Base-by-base conservation (phyloP, 176 grass and related monocot genomes). In the Oropetium thomaeum region DNA sequence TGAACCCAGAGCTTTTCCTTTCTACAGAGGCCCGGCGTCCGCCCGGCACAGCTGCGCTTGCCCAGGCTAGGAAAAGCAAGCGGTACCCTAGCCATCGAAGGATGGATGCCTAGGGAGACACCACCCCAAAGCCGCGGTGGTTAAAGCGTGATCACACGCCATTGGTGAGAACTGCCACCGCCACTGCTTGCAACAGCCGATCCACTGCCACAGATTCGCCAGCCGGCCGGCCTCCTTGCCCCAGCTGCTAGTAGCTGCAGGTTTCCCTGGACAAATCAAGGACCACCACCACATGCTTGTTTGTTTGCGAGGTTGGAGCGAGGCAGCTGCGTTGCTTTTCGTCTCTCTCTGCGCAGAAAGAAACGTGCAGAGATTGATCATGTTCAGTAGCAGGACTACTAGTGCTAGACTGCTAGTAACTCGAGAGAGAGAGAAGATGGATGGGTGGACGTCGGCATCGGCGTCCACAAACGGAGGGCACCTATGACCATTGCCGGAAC, bases 201-300 rank as follows among this genome's bases (percentile, higher is more conserved):
- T 65, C 59, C 67, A 71, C 72, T 71, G 82, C 66, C 34, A 62
- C 73, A 84, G 81, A 84, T 83, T 83, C 14, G 81, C 40, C 71
- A 27, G n/a, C n/a, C n/a, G n/a, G n/a, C 42, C 68, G 37, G 10
- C 17, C 58, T 8, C 70, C 41, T n/a, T n/a, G n/a, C n/a, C n/a
- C n/a, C n/a, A n/a, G n/a, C n/a, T n/a, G n/a, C n/a, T n/a, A n/a
- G n/a, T n/a, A n/a, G 69, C 59, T 20, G 30, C 51, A 29, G 5
- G 44, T 60, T 32, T 77, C 55, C 17, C 73, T 28, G 28, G 33
- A 77, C 11, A 49, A n/a, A n/a, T n/a, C n/a, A n/a, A 55, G 82
- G 82, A 71, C 82, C 74, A 82, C 79, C 74, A 71, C 82, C 74
- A 82, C 79, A 52, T 52, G 49, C 20, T 13, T 16, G 58, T 31